Conservation (phyloP, 805 yeast genomes). For the Kregervanrija fluxuum region DNA sequence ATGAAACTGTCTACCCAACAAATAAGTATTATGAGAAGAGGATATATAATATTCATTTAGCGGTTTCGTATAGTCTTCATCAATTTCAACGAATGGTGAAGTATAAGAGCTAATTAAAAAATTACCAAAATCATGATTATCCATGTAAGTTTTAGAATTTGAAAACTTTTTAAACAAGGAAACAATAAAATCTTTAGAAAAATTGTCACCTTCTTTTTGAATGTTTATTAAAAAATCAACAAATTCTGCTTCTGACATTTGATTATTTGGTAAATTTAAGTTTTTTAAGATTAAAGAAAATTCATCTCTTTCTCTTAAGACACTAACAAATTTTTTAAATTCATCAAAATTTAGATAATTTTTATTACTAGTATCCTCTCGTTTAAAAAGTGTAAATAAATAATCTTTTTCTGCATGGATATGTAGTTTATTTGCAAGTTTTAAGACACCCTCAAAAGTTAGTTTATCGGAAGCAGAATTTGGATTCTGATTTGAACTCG, state of each 20-base stretch:
- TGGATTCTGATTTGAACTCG: background rate
- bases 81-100: constrained; percentile 12
- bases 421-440: constrained; percentile 59
- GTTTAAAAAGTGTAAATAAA: constrained; percentile 43
- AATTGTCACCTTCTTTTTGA: constrained; percentile 39
- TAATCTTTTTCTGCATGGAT: constrained; percentile 57
- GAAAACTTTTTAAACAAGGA: constrained; percentile 35
- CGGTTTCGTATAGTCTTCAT: constrained; percentile 51
- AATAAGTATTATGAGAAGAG: constrained; percentile 91
- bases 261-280: constrained; percentile 14
- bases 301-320: constrained; percentile 61
- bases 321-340: constrained; percentile 67
- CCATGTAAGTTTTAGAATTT: constrained; percentile 13
- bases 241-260: constrained; percentile 28
- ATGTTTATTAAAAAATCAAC: constrained; percentile 35
- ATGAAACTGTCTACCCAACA: constrained; percentile 80
- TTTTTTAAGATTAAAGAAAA: constrained; percentile 33
- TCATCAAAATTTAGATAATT: constrained; percentile 60
- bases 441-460: constrained; percentile 60
- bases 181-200: constrained; percentile 13
- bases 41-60: constrained; percentile 82
- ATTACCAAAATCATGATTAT: constrained; percentile 22
- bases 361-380: constrained; percentile 42
- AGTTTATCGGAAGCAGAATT: constrained; percentile 17
- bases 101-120: constrained; percentile 29